A percentile compares a stretch with the other conserved stretches of the same genome.
Conservation (phyloP, 2,329 filamentous ascomycete species). For the Bipolaris sorokiniana region DNA sequence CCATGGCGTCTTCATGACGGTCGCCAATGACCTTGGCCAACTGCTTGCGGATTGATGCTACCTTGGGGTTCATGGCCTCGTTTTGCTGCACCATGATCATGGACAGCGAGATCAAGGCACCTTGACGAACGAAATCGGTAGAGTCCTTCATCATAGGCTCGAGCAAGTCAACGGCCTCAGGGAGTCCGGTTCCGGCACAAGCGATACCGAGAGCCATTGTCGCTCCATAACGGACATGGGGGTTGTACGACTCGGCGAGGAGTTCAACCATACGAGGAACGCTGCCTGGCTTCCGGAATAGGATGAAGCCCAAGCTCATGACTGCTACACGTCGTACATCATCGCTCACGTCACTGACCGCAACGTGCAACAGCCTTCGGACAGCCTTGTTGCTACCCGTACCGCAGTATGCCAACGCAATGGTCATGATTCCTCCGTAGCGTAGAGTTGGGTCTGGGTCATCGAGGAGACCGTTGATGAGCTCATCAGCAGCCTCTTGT, state of each 20-base stretch:
- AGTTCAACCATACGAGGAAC: conserved; percentile 99
- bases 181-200: conserved; percentile 92
- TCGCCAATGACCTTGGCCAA: conserved; percentile 93
- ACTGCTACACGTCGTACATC: conserved; percentile 95
- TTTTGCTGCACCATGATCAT: conserved; percentile 99
- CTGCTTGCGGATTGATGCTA: conserved; percentile 86
- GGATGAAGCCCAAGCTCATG: conserved; percentile 96
- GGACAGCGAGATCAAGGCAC: conserved; percentile 87
- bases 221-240: conserved; percentile 95
- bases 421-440: conserved; percentile 98
- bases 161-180: conserved; percentile 93
- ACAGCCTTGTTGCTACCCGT: conserved; percentile 99
- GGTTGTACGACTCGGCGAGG: conserved; percentile 97
- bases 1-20: conserved; percentile 98
- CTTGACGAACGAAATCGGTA: conserved; percentile 96
- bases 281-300: conserved; percentile 96
- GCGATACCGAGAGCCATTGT: conserved; percentile 99
- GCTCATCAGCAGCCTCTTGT: conserved; percentile 91
- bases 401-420: conserved; percentile 95
- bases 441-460: conserved; percentile 92
- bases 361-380: conserved; percentile 90
- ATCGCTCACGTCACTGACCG: conserved; percentile 97
- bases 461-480: conserved; percentile 90
- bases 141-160: conserved; percentile 99
- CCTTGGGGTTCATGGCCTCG: conserved; percentile 97